A percentile compares a stretch with the other conserved stretches of the same genome.
These are phyloP conservation scores for Ampelomyces quisqualis DNA, from an alignment of 2,329 filamentous ascomycete species.

Conservation along the genomic window DNA sequence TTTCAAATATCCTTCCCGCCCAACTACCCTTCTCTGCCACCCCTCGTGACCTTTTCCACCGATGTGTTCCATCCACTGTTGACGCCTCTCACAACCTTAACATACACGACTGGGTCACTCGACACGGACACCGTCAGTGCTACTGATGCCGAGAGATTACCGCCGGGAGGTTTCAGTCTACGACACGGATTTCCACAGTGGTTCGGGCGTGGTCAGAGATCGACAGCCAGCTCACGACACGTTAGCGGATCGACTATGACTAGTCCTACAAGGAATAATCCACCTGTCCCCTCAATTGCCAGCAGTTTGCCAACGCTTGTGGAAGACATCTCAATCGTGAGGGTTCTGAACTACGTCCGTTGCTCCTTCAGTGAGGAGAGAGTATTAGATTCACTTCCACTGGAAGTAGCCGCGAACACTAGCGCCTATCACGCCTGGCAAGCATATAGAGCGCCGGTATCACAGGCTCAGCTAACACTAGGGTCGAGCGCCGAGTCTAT, in stretches of 20 bases:
- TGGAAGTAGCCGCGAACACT: constrained; percentile 82
- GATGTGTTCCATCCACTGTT: constrained; percentile 95
- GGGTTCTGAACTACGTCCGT: constrained; percentile 77
- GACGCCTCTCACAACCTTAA: constrained; percentile 90
- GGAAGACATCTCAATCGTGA: constrained; percentile 41
- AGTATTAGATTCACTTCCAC: constrained; percentile 74
- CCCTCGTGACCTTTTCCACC: constrained; percentile 82
- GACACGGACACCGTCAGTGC: constrained; percentile 79
- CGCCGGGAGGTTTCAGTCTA: constrained; percentile 86
- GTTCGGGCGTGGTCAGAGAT: constrained; percentile 60
- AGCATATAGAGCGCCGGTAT: constrained; percentile 60
- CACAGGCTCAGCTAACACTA: constrained; percentile 25
- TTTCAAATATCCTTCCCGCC: constrained; percentile 88
- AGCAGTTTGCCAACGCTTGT: constrained; percentile 7
- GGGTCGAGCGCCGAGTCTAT: constrained; percentile 31
- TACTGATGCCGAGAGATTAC: constrained; percentile 76
- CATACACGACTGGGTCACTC: constrained; percentile 74
- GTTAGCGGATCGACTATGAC: constrained; percentile 33
- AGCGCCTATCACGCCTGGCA: constrained; percentile 95
- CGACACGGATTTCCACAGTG: constrained; percentile 88
- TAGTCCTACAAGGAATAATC: constrained; percentile 21
- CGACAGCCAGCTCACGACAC: constrained; percentile 34
- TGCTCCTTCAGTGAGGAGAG: constrained; percentile 76
- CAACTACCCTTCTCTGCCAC: constrained; percentile 75
- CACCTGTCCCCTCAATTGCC: constrained; percentile 16